Evolutionary conservation across 352 stramenopile species (phyloP), one percentile per base, ranked within the genome.

Genomic region (Phytophthora agathidicida): DNA sequence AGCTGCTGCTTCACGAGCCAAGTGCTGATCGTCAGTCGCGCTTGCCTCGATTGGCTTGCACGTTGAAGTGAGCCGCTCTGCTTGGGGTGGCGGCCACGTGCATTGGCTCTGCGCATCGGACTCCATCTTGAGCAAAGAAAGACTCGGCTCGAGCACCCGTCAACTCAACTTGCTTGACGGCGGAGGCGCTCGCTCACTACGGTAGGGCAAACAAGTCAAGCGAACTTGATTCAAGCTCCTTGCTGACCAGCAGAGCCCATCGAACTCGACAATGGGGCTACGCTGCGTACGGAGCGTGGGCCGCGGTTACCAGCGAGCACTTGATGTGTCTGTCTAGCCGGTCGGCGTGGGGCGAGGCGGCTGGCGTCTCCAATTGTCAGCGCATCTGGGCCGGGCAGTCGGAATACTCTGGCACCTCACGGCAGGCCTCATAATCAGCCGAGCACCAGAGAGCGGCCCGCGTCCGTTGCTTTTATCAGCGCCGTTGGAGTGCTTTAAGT

Each of bases 311-410:
- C n/a, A n/a, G n/a, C 24, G n/a, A 38, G 5, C 33, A 37, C 9
- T 44, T 56, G 47, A 56, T 39, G 36, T 43, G 47, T 56, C 47
- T 46, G n/a, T n/a, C n/a, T n/a, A n/a, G n/a, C n/a, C n/a, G n/a
- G n/a, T n/a, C n/a, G n/a, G n/a, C n/a, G n/a, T n/a, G n/a, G n/a
- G n/a, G n/a, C n/a, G n/a, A n/a, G n/a, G n/a, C n/a, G n/a, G n/a
- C n/a, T n/a, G n/a, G n/a, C n/a, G n/a, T n/a, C n/a, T n/a, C n/a
- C n/a, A n/a, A n/a, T n/a, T n/a, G n/a, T n/a, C 43, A 37, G 20
- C 16, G 26, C 54, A 45, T 20, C 36, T 57, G 54, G 54, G 28
- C 38, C 37, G 27, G 31, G 33, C 58, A 59, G 23, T 17, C 23
- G 47, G 44, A 61, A 66, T 60, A 66, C 58, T 55, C 48, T 42